Evolutionary conservation across 768 basidiomycete genomes (phyloP).

Genomic region (Termitomyces sp.): DNA sequence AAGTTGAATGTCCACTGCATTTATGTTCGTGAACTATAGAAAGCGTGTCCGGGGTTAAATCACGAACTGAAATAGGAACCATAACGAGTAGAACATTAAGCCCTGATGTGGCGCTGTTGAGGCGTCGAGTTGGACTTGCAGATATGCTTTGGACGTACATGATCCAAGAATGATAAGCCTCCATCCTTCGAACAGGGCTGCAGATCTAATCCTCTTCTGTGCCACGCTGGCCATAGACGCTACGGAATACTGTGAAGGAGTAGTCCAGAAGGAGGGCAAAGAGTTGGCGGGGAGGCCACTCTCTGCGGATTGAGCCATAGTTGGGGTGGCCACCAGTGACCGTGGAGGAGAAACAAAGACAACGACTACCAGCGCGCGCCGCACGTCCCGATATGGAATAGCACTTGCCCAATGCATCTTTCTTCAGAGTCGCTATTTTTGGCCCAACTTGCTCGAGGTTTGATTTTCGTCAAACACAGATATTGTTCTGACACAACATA

Average conservation of each 20-base stretch:
- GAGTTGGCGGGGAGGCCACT: conserved; percentile 5
- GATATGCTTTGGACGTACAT: conserved; percentile 37
- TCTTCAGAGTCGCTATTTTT: conserved; percentile 1
- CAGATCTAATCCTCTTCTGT: not conserved
- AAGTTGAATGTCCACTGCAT: conserved; percentile 56
- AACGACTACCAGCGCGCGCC: conserved; percentile 4
- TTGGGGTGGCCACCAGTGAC: conserved; percentile 13
- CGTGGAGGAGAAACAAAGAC: conserved; percentile 7
- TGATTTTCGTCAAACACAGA: not conserved
- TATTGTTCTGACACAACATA: not conserved
- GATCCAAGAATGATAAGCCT: conserved; percentile 52
- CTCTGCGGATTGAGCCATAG: conserved; percentile 10
- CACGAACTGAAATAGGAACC: conserved; percentile 66
- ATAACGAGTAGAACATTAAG: conserved; percentile 65
- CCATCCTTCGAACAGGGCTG: conserved; percentile 43
- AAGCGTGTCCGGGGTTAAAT: not conserved
- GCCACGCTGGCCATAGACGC: conserved; percentile 2
- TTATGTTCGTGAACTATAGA: not conserved
- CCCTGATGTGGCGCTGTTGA: conserved; percentile 41
- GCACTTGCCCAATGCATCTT: not conserved
- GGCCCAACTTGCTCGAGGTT: not conserved
- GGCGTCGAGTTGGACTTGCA: not conserved
- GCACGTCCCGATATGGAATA: conserved; percentile 10
- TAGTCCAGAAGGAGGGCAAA: conserved; percentile 16
- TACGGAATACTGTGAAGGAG: conserved; percentile 14